Conservation (phyloP, 345 rosid genomes). For the Heritiera fomes region DNA sequence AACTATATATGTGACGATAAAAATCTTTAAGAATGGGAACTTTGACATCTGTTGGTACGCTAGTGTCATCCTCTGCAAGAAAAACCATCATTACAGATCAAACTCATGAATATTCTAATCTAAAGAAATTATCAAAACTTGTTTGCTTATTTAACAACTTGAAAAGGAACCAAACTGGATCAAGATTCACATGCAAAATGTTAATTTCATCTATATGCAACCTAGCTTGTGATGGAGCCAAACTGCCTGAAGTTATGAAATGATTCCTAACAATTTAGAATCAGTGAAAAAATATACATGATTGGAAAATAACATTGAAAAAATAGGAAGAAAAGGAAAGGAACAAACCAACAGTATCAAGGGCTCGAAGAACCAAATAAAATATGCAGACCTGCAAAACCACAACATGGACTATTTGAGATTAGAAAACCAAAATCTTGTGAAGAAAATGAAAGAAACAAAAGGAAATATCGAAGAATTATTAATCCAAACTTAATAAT, state of each 20-base stretch:
- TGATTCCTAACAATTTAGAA: not conserved
- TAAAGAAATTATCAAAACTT: not conserved
- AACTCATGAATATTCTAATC: not conserved
- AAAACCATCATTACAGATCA: conserved; percentile 12
- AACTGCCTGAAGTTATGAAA: not conserved
- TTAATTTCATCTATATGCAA: not conserved
- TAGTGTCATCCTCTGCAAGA: conserved; percentile 93
- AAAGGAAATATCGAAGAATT: too few species aligned
- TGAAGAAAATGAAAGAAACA: not conserved
- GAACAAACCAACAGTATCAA: conserved; percentile 90
- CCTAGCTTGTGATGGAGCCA: conserved; percentile 6
- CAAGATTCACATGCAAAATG: not conserved
- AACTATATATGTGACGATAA: conserved; percentile 73
- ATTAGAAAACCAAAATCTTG: not conserved
- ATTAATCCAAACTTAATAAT: not conserved
- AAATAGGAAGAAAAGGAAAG: not conserved
- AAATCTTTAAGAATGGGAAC: conserved; percentile 83
- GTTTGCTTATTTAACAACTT: too few species aligned
- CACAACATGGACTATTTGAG: not conserved
- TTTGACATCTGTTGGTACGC: conserved; percentile 79
- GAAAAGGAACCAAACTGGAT: not conserved
- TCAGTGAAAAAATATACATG: not conserved
- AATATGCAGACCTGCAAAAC: conserved; percentile 81
- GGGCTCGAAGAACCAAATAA: conserved; percentile 95
- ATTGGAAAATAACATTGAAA: not conserved